Evolutionary conservation across 2,329 filamentous ascomycete genomes (phyloP).

Genomic region (Calonectria naviculata): DNA sequence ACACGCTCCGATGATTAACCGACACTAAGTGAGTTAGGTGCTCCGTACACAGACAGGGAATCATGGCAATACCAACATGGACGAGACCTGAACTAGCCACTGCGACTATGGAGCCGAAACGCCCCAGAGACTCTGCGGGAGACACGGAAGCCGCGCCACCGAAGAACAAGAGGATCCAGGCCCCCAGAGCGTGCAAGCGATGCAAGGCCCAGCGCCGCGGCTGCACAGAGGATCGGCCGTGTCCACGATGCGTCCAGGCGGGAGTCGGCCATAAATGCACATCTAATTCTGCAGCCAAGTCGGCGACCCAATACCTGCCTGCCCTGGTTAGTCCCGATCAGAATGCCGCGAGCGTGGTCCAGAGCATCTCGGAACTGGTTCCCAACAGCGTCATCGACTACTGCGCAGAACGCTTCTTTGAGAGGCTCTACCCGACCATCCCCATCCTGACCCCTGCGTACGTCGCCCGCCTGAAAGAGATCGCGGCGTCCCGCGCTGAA

Average conservation of each 20-base stretch:
- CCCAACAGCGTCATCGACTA: constrained; percentile 48
- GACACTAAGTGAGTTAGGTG: not conserved
- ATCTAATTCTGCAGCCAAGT: constrained; percentile 24
- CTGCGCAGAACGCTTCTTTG: constrained; percentile 53
- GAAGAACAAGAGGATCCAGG: constrained; percentile 51
- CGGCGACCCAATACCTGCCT: constrained; percentile 15
- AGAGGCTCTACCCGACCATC: constrained; percentile 53
- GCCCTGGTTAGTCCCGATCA: not conserved
- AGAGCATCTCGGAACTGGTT: constrained; percentile 47
- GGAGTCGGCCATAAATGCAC: constrained; percentile 54
- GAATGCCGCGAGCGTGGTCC: constrained; percentile 13
- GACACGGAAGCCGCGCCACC: not conserved
- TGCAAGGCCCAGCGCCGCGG: constrained; percentile 56
- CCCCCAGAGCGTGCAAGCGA: constrained; percentile 55
- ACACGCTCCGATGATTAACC: not conserved
- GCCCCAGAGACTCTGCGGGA: not conserved
- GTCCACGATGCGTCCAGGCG: constrained; percentile 53
- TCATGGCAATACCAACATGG: not conserved
- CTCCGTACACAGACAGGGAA: not conserved
- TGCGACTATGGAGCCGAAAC: not conserved
- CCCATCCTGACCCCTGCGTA: constrained; percentile 54
- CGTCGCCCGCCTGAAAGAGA: constrained; percentile 43
- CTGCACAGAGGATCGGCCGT: constrained; percentile 57
- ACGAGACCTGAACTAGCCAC: not conserved
- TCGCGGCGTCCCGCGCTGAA: constrained; percentile 35